Conservation (phyloP, 208 protist genomes). For the Acanthamoeba royreba region DNA sequence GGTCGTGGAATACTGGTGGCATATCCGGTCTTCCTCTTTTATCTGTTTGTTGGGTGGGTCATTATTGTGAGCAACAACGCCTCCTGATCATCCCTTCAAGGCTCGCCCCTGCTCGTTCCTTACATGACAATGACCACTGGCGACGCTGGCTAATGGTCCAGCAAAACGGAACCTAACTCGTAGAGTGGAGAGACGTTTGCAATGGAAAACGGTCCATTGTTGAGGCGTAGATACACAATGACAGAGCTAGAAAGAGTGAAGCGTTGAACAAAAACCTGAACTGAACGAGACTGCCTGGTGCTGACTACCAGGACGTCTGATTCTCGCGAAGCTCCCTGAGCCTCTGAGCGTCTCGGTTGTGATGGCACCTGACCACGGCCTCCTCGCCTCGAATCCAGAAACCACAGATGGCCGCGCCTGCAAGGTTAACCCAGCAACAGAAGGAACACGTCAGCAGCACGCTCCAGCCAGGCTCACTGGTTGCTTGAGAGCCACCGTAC, state of each 20-base stretch:
- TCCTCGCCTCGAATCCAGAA: background rate
- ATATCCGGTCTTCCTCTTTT: slow-evolving; percentile 69
- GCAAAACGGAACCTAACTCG: too few species aligned
- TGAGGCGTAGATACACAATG: background rate
- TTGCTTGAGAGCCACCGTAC: background rate
- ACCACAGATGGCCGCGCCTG: background rate
- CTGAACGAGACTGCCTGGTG: too few species aligned
- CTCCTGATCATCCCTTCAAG: background rate
- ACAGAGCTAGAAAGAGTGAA: background rate
- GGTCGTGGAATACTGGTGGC: slow-evolving; percentile 13
- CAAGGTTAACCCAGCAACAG: background rate
- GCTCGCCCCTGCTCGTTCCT: background rate
- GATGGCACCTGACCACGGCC: background rate
- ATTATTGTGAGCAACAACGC: slow-evolving; percentile 44
- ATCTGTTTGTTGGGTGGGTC: slow-evolving; percentile 58
- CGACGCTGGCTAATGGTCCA: too few species aligned
- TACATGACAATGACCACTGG: too few species aligned
- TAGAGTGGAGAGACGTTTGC: too few species aligned
- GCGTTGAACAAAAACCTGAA: too few species aligned
- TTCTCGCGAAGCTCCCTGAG: background rate
- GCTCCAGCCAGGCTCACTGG: background rate
- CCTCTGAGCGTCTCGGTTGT: background rate
- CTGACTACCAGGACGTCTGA: too few species aligned
- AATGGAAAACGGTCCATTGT: background rate
- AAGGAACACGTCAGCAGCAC: background rate